These are phyloP conservation scores for Starmera caribaea DNA, from an alignment of 805 yeast species.

Conservation along the genomic window DNA sequence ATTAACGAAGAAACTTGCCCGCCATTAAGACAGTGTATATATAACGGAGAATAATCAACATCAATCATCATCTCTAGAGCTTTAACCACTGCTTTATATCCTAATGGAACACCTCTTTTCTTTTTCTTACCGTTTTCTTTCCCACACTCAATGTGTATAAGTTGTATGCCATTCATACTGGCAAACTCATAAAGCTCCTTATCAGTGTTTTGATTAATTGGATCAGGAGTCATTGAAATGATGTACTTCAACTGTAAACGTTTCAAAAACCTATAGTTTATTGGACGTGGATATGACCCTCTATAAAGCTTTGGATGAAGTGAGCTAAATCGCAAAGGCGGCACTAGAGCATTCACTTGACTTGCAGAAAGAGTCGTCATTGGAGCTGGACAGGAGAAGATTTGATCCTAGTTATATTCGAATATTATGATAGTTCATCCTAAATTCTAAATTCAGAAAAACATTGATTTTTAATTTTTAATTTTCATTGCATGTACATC, in stretches of 20 bases:
- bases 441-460: no score
- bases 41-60: conserved; percentile 55
- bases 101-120: conserved; percentile 77
- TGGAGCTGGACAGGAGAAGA: no score
- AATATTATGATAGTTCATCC: no score
- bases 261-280: conserved; percentile 58
- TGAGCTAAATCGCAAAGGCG: conserved; percentile 72
- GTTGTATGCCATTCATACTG: conserved; percentile 37
- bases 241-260: conserved; percentile 62
- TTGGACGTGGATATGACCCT: conserved; percentile 80
- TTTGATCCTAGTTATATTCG: no score
- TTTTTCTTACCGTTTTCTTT: conserved; percentile 57
- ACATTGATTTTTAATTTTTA: no score
- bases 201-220: conserved; percentile 48
- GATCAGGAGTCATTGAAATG: conserved; percentile 71
- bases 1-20: conserved; percentile 79
- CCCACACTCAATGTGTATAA: conserved; percentile 61
- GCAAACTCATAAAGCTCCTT: conserved; percentile 44
- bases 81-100: conserved; percentile 46
- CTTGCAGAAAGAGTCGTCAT: no score
- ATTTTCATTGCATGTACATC: no score
- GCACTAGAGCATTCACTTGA: conserved; percentile 28
- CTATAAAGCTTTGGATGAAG: conserved; percentile 65
- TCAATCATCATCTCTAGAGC: conserved; percentile 58
- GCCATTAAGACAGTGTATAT: conserved; percentile 83